A percentile compares a stretch with the other conserved stretches of the same genome.
Conservation (phyloP, 2,329 filamentous ascomycete genomes). For the Venturia oleaginea region DNA sequence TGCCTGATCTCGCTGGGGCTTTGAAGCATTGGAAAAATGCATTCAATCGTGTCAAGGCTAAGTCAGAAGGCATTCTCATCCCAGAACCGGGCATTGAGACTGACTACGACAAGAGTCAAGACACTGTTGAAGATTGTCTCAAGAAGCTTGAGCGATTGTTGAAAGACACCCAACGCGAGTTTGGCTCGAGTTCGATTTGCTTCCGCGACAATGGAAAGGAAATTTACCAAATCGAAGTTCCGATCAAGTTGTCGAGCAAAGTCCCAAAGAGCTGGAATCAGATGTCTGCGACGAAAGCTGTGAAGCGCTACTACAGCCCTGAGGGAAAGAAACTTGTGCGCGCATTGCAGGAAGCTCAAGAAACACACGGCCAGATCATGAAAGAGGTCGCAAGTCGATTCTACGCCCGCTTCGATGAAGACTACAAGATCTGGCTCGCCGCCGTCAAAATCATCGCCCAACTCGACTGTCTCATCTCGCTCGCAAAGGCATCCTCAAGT, state of each 20-base stretch:
- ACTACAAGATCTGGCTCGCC: constrained; percentile 77
- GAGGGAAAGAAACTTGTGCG: constrained; percentile 76
- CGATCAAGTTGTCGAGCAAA: constrained; percentile 63
- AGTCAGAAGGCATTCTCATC: constrained; percentile 70
- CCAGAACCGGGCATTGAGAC: constrained; percentile 81
- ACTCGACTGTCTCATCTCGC: constrained; percentile 86
- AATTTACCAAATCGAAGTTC: constrained; percentile 90
- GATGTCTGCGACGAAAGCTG: constrained; percentile 85
- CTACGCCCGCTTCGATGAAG: constrained; percentile 77
- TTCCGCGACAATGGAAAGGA: constrained; percentile 80
- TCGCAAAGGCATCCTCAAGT: constrained; percentile 78
- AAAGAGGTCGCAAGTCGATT: constrained; percentile 79
- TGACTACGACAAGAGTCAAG: constrained; percentile 80
- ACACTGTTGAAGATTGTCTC: constrained; percentile 67
- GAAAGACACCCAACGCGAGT: constrained; percentile 58
- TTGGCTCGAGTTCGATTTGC: constrained; percentile 57
- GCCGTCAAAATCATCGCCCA: constrained; percentile 87
- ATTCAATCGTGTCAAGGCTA: constrained; percentile 75
- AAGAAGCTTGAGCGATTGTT: constrained; percentile 62
- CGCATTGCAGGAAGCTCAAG: constrained; percentile 84
- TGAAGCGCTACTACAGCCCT: constrained; percentile 89
- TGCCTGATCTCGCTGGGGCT: constrained; percentile 72
- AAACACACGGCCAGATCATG: constrained; percentile 83
- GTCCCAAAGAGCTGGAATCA: constrained; percentile 85
- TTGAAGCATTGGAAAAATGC: constrained; percentile 83